Conservation (phyloP, 768 basidiomycete genomes). For the Tubosaeta brunneosetosa region DNA sequence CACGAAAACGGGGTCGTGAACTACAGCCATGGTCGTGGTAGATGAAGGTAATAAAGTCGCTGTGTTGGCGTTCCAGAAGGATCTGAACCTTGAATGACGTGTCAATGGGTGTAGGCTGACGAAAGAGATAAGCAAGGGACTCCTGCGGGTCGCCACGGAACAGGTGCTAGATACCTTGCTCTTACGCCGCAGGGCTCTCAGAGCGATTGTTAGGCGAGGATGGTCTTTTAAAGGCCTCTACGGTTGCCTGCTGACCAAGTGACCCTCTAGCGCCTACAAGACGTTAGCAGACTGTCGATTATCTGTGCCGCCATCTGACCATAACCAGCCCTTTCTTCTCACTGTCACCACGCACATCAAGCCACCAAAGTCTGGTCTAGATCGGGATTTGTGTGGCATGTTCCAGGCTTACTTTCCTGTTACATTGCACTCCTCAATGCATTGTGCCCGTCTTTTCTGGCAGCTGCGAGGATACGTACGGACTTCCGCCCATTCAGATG, state of each 20-base stretch:
- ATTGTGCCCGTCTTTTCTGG: conserved; percentile 54
- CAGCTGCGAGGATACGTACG: conserved; percentile 58
- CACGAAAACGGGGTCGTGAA: conserved; percentile 33
- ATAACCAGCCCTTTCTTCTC: conserved; percentile 12
- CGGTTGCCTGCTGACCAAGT: background rate
- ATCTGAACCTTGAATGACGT: conserved; percentile 20
- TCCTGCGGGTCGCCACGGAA: conserved; percentile 8
- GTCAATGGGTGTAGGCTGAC: conserved; percentile 10
- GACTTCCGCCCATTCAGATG: conserved; percentile 60
- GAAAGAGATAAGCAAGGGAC: background rate
- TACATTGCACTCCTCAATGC: conserved; percentile 40
- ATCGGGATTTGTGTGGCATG: background rate
- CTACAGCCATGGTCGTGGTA: conserved; percentile 24
- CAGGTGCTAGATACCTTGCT: conserved; percentile 10
- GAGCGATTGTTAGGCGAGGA: background rate
- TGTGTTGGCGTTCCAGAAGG: conserved; percentile 10
- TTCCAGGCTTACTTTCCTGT: conserved; percentile 11
- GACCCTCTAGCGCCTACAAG: background rate
- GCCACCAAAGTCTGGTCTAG: background rate
- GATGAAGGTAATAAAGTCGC: conserved; percentile 33
- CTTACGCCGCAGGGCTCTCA: background rate
- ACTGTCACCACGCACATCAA: conserved; percentile 6
- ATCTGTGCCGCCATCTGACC: conserved; percentile 1
- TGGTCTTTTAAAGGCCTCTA: conserved; percentile 1
- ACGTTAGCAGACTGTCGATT: background rate